A percentile compares a stretch with the other conserved stretches of the same genome.
phyloP scores from a whole-genome alignment of 371 early-diverging fungal genomes.

The Mortierella sp. region DNA sequence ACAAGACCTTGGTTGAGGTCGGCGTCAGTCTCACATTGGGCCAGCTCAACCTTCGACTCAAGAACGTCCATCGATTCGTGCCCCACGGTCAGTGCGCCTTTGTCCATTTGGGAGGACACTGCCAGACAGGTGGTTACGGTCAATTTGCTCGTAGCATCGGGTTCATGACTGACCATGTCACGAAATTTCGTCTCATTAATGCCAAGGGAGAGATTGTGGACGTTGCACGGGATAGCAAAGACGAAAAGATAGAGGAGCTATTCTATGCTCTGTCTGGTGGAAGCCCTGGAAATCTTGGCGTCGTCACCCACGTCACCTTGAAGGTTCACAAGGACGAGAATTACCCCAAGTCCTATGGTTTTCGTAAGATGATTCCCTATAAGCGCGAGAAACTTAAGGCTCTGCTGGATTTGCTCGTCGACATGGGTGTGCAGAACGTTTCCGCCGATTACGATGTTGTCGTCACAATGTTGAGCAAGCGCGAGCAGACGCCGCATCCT shows the following conservation, averaged over 20 bases:
- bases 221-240: slow-evolving; percentile 8
- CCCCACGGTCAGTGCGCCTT: slow-evolving; percentile 35
- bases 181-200: slow-evolving; percentile 44
- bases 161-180: slow-evolving; percentile 43
- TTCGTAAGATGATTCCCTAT: slow-evolving; percentile 18
- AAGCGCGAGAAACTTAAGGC: slow-evolving; percentile 14
- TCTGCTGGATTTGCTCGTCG: slow-evolving; percentile 34
- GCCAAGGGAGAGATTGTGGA: slow-evolving; percentile 23
- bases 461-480: slow-evolving; percentile 11
- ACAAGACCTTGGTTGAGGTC: slow-evolving; percentile 24
- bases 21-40: slow-evolving; percentile 32
- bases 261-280: slow-evolving; percentile 47
- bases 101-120: slow-evolving; percentile 43
- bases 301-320: slow-evolving; percentile 38
- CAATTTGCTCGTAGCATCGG: slow-evolving; percentile 48
- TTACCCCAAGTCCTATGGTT: slow-evolving; percentile 33
- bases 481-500: slow-evolving; percentile 1
- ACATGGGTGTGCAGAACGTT: slow-evolving; percentile 1
- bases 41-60: slow-evolving; percentile 25
- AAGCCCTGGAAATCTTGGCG: slow-evolving; percentile 54
- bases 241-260: slow-evolving; percentile 28
- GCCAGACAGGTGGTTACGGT: slow-evolving; percentile 53
- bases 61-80: slow-evolving; percentile 21
- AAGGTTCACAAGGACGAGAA: slow-evolving; percentile 30
- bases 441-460: slow-evolving; percentile 38